A percentile compares a stretch with the other conserved stretches of the same genome.
Conservation (phyloP, 192 early-diverging fungal genomes). For the Lobosporangium transversale region DNA sequence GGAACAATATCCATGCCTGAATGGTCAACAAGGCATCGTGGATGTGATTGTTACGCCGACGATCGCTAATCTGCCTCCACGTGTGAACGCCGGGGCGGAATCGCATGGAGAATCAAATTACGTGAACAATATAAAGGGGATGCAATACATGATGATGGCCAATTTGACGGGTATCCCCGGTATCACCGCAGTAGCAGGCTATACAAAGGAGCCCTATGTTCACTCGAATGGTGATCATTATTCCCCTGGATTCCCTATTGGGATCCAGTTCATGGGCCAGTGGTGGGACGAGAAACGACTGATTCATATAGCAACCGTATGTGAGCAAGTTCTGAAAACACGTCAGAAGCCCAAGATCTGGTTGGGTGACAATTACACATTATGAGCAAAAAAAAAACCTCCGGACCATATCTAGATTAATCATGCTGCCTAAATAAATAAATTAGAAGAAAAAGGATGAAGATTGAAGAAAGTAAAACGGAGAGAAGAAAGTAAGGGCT, state of each 20-base stretch:
- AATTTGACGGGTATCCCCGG: constrained; percentile 76
- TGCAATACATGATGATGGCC: constrained; percentile 70
- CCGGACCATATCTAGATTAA: neutral
- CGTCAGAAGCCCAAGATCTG: constrained; percentile 55
- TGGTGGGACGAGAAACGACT: constrained; percentile 77
- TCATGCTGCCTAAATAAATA: neutral
- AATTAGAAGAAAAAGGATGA: neutral
- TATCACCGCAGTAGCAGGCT: constrained; percentile 69
- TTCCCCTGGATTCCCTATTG: constrained; percentile 66
- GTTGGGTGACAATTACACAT: constrained; percentile 24
- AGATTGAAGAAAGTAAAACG: too few species aligned
- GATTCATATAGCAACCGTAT: constrained; percentile 65
- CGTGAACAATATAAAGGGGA: constrained; percentile 56
- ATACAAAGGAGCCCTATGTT: constrained; percentile 29
- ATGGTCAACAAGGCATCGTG: constrained; percentile 37
- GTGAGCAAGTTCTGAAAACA: constrained; percentile 56
- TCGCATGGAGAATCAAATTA: constrained; percentile 66
- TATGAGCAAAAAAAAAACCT: neutral
- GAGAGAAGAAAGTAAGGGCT: too few species aligned
- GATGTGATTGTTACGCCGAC: constrained; percentile 74
- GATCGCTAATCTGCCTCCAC: constrained; percentile 65
- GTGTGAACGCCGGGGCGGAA: constrained; percentile 54
- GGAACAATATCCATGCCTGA: constrained; percentile 21
- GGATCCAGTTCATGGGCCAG: constrained; percentile 71
- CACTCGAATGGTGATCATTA: constrained; percentile 25